Conservation (phyloP, 2,329 filamentous ascomycete species). For the Emmonsiellopsis sp. region DNA sequence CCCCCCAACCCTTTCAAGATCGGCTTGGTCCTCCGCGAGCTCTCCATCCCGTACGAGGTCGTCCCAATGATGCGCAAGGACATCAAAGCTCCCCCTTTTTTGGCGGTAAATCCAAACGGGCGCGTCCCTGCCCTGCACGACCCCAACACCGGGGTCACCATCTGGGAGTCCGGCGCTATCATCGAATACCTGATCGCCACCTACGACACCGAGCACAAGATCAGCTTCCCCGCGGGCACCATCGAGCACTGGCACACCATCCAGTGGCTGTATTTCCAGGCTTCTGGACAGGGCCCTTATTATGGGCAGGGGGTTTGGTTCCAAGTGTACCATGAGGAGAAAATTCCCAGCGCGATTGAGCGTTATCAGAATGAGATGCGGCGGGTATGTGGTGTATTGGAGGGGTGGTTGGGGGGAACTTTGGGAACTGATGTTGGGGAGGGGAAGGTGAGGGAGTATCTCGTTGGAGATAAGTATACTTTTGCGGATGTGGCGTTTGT, state of each 20-base stretch:
- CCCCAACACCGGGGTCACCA: slow-evolving; percentile 36
- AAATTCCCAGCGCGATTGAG: slow-evolving; percentile 36
- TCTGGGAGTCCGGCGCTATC: slow-evolving; percentile 45
- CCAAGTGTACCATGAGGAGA: slow-evolving; percentile 29
- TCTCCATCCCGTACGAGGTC: slow-evolving; percentile 8
- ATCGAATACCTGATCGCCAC: slow-evolving; percentile 35
- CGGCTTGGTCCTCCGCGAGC: slow-evolving; percentile 12
- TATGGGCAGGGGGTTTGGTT: slow-evolving; percentile 37
- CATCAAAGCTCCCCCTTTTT: slow-evolving; percentile 11
- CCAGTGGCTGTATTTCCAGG: slow-evolving; percentile 40
- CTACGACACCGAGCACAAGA: slow-evolving; percentile 36
- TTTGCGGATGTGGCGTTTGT: no score
- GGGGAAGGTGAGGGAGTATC: background rate
- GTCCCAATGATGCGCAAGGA: background rate
- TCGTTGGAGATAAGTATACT: background rate
- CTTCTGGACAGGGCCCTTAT: slow-evolving; percentile 24
- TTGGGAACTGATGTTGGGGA: background rate
- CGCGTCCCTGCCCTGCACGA: slow-evolving; percentile 35
- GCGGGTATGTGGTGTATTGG: slow-evolving; percentile 39
- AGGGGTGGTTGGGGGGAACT: slow-evolving; percentile 24
- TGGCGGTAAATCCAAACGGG: slow-evolving; percentile 21
- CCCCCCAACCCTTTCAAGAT: slow-evolving; percentile 16
- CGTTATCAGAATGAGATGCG: slow-evolving; percentile 41
- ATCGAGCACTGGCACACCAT: slow-evolving; percentile 27
- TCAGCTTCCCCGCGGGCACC: slow-evolving; percentile 31